Base-by-base conservation (phyloP, 805 yeast genomes). In the Brettanomyces sp. region DNA sequence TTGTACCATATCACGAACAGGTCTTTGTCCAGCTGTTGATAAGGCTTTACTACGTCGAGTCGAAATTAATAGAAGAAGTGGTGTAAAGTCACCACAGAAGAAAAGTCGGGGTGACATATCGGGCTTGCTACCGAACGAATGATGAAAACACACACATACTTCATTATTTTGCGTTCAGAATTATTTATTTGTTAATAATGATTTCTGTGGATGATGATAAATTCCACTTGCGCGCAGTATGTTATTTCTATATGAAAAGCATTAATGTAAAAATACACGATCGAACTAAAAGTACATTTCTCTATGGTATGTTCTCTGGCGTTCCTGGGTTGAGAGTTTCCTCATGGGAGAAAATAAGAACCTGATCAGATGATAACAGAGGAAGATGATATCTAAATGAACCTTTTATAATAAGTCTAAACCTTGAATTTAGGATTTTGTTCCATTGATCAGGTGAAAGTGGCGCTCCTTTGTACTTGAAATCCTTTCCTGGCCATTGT, bases 1-100 rank as follows among this genome's bases (percentile, higher is more conserved):
- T 5, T 88, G 96, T 54, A 56, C 74, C 3, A 63, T 82, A 55
- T 77, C 75, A 13, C 64, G 58, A 45, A 67, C 67, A 23, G 75
- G 72, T 0, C 54, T 84, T 2, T 87, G 95, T 53, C 70, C 75
- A 35, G 74, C 77, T 34, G 80, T 70, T 13, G 79, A 80, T 54
- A 67, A 69, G 42, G 70, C 70, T 28, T 48, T 77, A 33, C 45
- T 74, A 46, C 60, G 55, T 39, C 63, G 62, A 35, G 57, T 56
- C 3, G 56, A 57, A 25, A 23, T 23, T 2, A 57, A 53, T 14
- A 56, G 52, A n/a, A 44, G 28, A 4, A 55, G 52, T 22, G 62
- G 57, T 7, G 49, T 60, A 39, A 51, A 49, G 21, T 21, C 48
- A 4, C 44, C 48, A 4, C 48, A 50, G 12, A 54, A 55, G 36